phyloP scores from a whole-genome alignment of 2,329 filamentous ascomycete genomes.

The Pseudocercospora fuligena region DNA sequence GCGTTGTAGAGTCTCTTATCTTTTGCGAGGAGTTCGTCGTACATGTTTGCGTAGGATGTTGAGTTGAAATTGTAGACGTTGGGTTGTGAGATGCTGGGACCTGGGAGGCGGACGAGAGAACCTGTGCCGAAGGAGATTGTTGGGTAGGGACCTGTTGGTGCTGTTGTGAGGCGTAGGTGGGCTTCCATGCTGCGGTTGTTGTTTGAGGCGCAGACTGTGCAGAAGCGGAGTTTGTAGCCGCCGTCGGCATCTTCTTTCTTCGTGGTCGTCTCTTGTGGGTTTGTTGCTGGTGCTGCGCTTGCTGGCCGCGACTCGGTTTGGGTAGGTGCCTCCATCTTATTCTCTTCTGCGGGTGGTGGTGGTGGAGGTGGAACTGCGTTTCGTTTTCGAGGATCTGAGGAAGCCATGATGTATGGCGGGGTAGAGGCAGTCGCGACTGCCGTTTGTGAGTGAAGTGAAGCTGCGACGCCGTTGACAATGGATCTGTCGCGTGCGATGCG shows the following conservation, averaged over 20 bases:
- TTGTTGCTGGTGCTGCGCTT: slow-evolving; percentile 35
- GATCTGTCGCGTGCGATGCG: not conserved
- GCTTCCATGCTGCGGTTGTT: slow-evolving; percentile 99
- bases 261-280: slow-evolving; percentile 27
- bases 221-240: slow-evolving; percentile 88
- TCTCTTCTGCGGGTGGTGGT: slow-evolving; percentile 50
- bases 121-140: slow-evolving; percentile 98
- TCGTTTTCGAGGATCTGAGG: slow-evolving; percentile 46
- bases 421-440: not conserved
- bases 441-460: slow-evolving; percentile 1
- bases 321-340: not conserved
- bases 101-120: slow-evolving; percentile 89
- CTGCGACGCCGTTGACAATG: not conserved
- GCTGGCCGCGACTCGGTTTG: slow-evolving; percentile 26
- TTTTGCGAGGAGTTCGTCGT: slow-evolving; percentile 84
- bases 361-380: slow-evolving; percentile 44
- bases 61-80: slow-evolving; percentile 99
- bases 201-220: slow-evolving; percentile 98
- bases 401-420: slow-evolving; percentile 44
- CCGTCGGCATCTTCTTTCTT: slow-evolving; percentile 45
- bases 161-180: slow-evolving; percentile 87
- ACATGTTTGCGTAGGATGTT: slow-evolving; percentile 93
- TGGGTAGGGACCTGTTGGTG: slow-evolving; percentile 67
- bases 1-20: slow-evolving; percentile 85
- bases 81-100: slow-evolving; percentile 86